Conservation (phyloP, 2,329 filamentous ascomycete species). For the Fusarium compactum region DNA sequence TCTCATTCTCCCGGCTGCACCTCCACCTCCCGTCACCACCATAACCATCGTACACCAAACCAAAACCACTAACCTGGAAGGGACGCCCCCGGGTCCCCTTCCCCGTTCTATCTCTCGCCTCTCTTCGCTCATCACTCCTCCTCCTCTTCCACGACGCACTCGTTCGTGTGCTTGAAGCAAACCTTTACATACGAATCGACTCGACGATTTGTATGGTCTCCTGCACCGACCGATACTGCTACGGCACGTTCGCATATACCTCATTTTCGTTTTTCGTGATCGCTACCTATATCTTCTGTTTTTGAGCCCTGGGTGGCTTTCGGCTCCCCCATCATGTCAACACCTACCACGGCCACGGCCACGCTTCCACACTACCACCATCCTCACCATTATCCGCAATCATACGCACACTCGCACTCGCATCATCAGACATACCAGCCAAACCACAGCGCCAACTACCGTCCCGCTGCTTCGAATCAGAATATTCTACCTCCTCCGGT, state of each 20-base stretch:
- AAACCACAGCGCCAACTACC: conserved; percentile 47
- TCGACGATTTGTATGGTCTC: conserved; percentile 28
- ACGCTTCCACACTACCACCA: conserved; percentile 77
- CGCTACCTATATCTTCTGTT: conserved; percentile 17
- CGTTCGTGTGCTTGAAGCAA: conserved; percentile 9
- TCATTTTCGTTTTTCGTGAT: conserved; percentile 30
- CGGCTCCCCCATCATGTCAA: conserved; percentile 72
- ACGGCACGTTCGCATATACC: conserved; percentile 27
- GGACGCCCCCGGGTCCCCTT: conserved; percentile 35
- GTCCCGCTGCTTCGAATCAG: conserved; percentile 45
- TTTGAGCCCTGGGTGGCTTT: conserved; percentile 44
- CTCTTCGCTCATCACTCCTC: conserved; percentile 38
- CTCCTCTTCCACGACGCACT: conserved; percentile 34
- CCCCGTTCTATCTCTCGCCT: conserved; percentile 42
- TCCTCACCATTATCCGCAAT: conserved; percentile 71
- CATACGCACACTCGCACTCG: conserved; percentile 58
- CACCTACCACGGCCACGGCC: conserved; percentile 80
- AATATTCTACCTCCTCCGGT: conserved; percentile 50
- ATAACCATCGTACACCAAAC: conserved; percentile 37
- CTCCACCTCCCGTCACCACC: conserved; percentile 33
- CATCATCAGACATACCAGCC: conserved; percentile 50
- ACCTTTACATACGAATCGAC: conserved; percentile 34
- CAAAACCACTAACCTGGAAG: conserved; percentile 30
- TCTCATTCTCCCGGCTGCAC: conserved; percentile 8
- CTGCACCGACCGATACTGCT: conserved; percentile 32